Base-by-base conservation (phyloP, 768 basidiomycete genomes). In the Naganishia vaughanmartiniae region DNA sequence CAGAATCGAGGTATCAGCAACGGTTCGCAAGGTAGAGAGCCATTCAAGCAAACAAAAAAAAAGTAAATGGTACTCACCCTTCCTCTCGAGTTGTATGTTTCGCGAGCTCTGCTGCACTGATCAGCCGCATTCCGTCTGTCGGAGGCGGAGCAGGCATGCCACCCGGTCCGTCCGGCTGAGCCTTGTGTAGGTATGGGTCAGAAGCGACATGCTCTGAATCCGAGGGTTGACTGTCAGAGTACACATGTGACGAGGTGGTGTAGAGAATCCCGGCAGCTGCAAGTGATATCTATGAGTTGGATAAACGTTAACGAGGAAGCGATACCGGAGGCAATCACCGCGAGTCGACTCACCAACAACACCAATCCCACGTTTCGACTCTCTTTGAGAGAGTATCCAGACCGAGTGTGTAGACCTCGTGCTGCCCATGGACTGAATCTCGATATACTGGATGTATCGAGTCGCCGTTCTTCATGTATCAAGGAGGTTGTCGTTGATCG, bases 71-170 rank as follows among this genome's bases (percentile, higher is more conserved):
- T 17, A 63, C 60, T 28, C 73, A 57, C 65, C 73, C 73, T 28
- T 72, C 67, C 21, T 66, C 67, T 10, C 42, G 42, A 24, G 63
- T 73, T 6, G 55, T 67, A 66, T 77, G 76, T 30, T 74, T 36
- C 28, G 54, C 66, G 48, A 77, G 66, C 48, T 77, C 76, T 21
- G 72, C 56, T 21, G 66, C 66, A 34, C 46, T 39, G 19, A 72
- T 60, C 5, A 72, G 6, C 26, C 71, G 28, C 45, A 67, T 28
- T 1, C 71, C 71, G 26, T 63, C 66, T 5, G 66, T 68, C 0
- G 51, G 54, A 21, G 66, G 26, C 4, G 71, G 66, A 39, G 67
- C 45, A 53, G 71, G 66, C 34, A 67, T 63, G 26, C 39, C 60
- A 28, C 60, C 60, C 14, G 60, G 60, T 24, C 60, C 30, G 30